Base-by-base conservation (phyloP, 2,329 filamentous ascomycete genomes). In the Sclerotinia subarctica region DNA sequence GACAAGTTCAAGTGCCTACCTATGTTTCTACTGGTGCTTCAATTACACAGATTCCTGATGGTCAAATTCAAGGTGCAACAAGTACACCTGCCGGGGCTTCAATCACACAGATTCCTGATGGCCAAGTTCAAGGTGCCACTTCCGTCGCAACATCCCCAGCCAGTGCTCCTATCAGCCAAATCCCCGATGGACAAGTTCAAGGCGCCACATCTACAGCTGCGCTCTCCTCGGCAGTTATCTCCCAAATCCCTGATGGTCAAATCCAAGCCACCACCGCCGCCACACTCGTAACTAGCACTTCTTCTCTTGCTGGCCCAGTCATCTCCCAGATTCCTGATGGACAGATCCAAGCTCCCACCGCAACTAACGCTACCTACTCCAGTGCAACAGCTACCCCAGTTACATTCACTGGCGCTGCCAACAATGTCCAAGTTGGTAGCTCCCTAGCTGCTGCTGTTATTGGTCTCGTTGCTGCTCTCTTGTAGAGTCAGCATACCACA, bases 41-140 rank as follows among this genome's bases (percentile, higher is more conserved):
- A 21, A 71, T 78, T 17, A 72, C 71, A 44, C 77, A 79, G 68
- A 76, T 78, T 65, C 57, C 69, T 1, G 78, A 79, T 69, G 78
- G 78, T 24, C 78, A 79, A 42, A 68, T 38, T 75, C 79, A 71
- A 77, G 78, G 26, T 76, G 79, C 64, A 68, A 74, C 53, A 74
- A 59, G 71, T 68, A 32, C 52, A 54, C 29, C 52, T 26, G 11
- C 32, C 13, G 4, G 38, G 46, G 38, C 29, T 1, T 4, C 35
- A 5, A 17, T 38, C 46, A 29, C 52, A 15, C 24, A 59, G 29
- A 38, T 70, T 74, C 66, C 21, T 15, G 38, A 66, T 35, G 52
- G 53, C n/a, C 49, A 69, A 44, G 4, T 64, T 47, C 46, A 71
- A 38, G 60, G 10, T 24, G 21, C 66, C n/a, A 67, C 78, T 77